phyloP scores from a whole-genome alignment of 2,329 filamentous ascomycete genomes.

The Penicillium sp. region DNA sequence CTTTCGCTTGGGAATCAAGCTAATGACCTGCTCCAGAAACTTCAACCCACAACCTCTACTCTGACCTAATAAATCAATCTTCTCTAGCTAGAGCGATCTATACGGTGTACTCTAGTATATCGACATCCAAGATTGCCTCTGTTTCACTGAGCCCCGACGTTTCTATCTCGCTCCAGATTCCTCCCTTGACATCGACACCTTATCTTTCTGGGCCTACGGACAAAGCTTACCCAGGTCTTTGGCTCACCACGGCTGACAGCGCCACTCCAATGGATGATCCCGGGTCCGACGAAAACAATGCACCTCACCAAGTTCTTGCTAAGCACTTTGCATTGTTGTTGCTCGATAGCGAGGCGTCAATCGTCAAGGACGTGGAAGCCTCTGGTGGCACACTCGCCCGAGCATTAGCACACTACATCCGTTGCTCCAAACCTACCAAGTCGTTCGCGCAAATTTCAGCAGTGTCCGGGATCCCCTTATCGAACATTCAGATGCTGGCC shows the following conservation, averaged over 20 bases:
- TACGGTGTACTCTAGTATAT: conserved; percentile 74
- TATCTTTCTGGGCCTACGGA: conserved; percentile 66
- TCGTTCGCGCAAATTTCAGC: conserved; percentile 66
- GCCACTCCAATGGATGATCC: conserved; percentile 63
- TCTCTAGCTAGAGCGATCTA: conserved; percentile 77
- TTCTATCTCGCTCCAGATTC: conserved; percentile 59
- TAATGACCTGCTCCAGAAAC: conserved; percentile 25
- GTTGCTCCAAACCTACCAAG: conserved; percentile 55
- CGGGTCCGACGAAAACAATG: conserved; percentile 52
- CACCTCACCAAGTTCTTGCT: conserved; percentile 57
- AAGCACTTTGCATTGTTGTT: conserved; percentile 83
- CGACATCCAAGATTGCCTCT: conserved; percentile 78
- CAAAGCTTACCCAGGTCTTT: conserved; percentile 65
- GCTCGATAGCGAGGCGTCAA: conserved; percentile 72
- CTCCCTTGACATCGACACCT: conserved; percentile 59
- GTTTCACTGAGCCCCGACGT: conserved; percentile 63
- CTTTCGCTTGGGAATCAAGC: background rate
- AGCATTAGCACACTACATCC: conserved; percentile 68
- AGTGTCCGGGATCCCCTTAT: conserved; percentile 59
- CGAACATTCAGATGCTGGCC: conserved; percentile 78
- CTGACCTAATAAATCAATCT: conserved; percentile 53
- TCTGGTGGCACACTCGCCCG: conserved; percentile 70
- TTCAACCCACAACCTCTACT: conserved; percentile 37
- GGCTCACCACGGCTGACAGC: conserved; percentile 80
- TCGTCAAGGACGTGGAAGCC: conserved; percentile 62